Evolutionary conservation across 2,329 filamentous ascomycete genomes (phyloP), one percentile per base, ranked within the genome.

Genomic region (Penicillium sclerotiorum): DNA sequence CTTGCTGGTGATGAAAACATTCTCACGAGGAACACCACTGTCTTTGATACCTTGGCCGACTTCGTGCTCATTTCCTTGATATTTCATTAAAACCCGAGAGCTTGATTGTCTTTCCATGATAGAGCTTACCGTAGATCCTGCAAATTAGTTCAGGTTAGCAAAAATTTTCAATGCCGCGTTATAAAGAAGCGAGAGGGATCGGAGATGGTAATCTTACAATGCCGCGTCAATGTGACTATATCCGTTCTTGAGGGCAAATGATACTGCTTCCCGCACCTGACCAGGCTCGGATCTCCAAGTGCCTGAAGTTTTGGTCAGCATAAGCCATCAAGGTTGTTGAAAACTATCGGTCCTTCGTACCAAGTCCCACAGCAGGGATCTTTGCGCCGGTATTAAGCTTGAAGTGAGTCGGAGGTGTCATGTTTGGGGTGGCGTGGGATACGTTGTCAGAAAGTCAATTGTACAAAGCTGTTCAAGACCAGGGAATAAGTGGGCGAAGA

Each of bases 1-100:
- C 80, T 93, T 94, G 63, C 88, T 91, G 49, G 89, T 93, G 53
- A 88, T 70, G 79, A 82, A 89, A 65, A 88, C 81, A 62, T 87
- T 73, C 47, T 78, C 74, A 23, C 86, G 79, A 20, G 84, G 80
- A 2, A 88, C 80, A 40, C 83, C 83, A 9, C 80, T 81, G 33
- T 80, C 80, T 56, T 77, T 78, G 68, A 88, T 85, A 49, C 83
- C 86, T 49, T 77, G 71, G 56, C 86, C 85, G 20, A 88, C 84
- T 66, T 87, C 84, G 49, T 75, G 72, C 69, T 88, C 89, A 73
- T 92, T 93, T 68, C 83, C 84, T 55, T 20, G 25, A 17, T 21
- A 42, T 45, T 11, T 8, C 5, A 13, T 53, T 48, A 53, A 47
- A 44, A n/a, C 27, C 25, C 13, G 27, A 8, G 9, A 33, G 4